phyloP scores from a whole-genome alignment of 352 stramenopile species.

The Phytophthora aleatoria region DNA sequence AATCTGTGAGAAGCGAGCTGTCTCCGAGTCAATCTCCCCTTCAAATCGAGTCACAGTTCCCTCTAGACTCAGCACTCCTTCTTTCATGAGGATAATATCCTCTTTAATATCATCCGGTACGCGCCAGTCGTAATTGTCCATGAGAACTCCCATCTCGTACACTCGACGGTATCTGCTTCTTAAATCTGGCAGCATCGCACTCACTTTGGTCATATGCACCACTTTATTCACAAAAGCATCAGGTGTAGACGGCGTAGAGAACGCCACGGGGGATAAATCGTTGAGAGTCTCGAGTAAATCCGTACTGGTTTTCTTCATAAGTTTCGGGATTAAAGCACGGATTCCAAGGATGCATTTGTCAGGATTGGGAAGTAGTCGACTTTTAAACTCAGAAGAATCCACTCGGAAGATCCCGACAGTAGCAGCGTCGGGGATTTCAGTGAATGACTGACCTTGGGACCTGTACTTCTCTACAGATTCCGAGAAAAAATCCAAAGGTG shows the following conservation, averaged over 20 bases:
- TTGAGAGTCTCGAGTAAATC: constrained; percentile 85
- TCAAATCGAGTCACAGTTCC: constrained; percentile 90
- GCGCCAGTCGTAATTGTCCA: constrained; percentile 92
- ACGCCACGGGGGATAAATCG: constrained; percentile 83
- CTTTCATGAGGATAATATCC: constrained; percentile 94
- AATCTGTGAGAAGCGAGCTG: constrained; percentile 87
- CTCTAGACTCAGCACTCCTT: constrained; percentile 91
- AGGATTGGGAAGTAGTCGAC: constrained; percentile 86
- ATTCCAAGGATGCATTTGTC: constrained; percentile 89
- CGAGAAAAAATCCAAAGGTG: constrained; percentile 79
- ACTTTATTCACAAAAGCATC: constrained; percentile 90
- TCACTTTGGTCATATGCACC: constrained; percentile 86
- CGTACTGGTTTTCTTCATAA: constrained; percentile 89
- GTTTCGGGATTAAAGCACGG: constrained; percentile 78
- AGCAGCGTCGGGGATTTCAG: constrained; percentile 78
- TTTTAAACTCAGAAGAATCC: constrained; percentile 90
- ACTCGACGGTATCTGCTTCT: constrained; percentile 76
- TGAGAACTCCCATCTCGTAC: constrained; percentile 88
- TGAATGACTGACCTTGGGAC: constrained; percentile 78
- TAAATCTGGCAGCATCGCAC: constrained; percentile 63
- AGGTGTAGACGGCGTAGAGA: constrained; percentile 65
- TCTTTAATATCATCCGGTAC: constrained; percentile 93
- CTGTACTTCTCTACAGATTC: constrained; percentile 87
- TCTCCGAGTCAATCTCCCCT: constrained; percentile 92
- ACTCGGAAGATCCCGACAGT: constrained; percentile 94